These are phyloP conservation scores for Excoecaria cochinchinensis DNA, from an alignment of 345 rosid genomes.

Conservation along the genomic window DNA sequence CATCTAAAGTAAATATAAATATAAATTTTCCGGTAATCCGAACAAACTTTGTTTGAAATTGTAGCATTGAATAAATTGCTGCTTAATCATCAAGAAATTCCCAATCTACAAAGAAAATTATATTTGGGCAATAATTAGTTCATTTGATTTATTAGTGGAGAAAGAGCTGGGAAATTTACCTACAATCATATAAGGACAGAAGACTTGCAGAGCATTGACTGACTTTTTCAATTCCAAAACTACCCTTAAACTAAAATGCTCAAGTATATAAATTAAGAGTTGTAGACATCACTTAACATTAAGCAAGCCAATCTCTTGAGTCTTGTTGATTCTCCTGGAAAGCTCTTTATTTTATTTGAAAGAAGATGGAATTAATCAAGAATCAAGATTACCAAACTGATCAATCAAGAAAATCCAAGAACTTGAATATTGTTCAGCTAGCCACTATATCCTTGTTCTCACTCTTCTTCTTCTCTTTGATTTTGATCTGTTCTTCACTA, in stretches of 20 bases:
- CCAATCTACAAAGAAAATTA: too few relatives aligned
- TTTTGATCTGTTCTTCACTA: slow-evolving; percentile 35
- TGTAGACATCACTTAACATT: background rate
- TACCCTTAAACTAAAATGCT: background rate
- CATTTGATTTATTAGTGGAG: too few relatives aligned
- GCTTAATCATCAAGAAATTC: background rate
- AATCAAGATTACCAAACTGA: background rate
- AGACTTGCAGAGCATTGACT: background rate
- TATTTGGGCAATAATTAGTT: too few relatives aligned
- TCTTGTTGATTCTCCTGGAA: background rate
- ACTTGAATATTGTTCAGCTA: background rate
- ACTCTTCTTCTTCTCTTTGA: slow-evolving; percentile 39
- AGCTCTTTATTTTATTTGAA: background rate
- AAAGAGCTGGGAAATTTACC: too few relatives aligned
- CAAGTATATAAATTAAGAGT: background rate
- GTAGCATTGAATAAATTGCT: background rate
- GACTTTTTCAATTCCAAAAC: background rate
- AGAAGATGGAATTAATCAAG: slow-evolving; percentile 23
- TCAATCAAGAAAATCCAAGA: background rate
- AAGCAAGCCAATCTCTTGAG: background rate
- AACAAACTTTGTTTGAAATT: background rate
- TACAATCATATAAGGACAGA: too few relatives aligned
- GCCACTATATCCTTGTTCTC: slow-evolving; percentile 32
- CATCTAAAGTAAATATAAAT: too few relatives aligned
- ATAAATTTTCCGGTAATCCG: too few relatives aligned